phyloP scores from a whole-genome alignment of 352 stramenopile genomes.

The Phytophthora sansomeana region DNA sequence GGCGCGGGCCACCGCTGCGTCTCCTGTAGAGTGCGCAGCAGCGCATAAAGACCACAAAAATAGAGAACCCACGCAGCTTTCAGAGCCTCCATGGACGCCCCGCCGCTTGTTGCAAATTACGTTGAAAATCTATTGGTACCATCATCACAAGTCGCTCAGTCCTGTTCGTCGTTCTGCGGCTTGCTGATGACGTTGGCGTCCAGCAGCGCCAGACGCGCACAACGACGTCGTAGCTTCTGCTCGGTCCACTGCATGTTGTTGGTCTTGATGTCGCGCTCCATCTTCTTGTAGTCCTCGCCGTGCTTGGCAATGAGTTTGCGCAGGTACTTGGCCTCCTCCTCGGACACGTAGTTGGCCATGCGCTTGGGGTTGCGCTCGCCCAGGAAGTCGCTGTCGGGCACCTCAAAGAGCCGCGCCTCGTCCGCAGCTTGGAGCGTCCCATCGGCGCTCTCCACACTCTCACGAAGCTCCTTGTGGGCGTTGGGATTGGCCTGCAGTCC shows the following conservation, averaged over 20 bases:
- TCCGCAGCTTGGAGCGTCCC: conserved; percentile 57
- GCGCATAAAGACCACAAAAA: conserved; percentile 37
- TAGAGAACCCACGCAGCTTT: conserved; percentile 39
- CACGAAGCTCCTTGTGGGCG: conserved; percentile 52
- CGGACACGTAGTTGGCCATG: conserved; percentile 80
- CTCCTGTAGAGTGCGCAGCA: conserved; percentile 39
- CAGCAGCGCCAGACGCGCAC: conserved; percentile 73
- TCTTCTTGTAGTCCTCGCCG: conserved; percentile 76
- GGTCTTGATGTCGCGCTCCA: conserved; percentile 84
- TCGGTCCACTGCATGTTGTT: conserved; percentile 90
- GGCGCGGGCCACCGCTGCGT: conserved; percentile 11
- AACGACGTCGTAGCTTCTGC: conserved; percentile 74
- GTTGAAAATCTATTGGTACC: conserved; percentile 34
- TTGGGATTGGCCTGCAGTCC: conserved; percentile 77
- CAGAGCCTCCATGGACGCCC: conserved; percentile 1
- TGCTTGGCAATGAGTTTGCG: conserved; percentile 76
- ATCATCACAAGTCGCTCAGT: conserved; percentile 17
- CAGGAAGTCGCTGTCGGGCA: conserved; percentile 84
- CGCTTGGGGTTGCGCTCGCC: conserved; percentile 77
- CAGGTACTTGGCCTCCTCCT: conserved; percentile 82
- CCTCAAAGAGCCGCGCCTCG: conserved; percentile 67
- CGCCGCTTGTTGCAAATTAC: conserved; percentile 30
- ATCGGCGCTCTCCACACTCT: conserved; percentile 58
- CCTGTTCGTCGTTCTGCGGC: conserved; percentile 23
- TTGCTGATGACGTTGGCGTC: conserved; percentile 78